phyloP scores from a whole-genome alignment of 441 rosid genomes.

The Geranium incanum region DNA sequence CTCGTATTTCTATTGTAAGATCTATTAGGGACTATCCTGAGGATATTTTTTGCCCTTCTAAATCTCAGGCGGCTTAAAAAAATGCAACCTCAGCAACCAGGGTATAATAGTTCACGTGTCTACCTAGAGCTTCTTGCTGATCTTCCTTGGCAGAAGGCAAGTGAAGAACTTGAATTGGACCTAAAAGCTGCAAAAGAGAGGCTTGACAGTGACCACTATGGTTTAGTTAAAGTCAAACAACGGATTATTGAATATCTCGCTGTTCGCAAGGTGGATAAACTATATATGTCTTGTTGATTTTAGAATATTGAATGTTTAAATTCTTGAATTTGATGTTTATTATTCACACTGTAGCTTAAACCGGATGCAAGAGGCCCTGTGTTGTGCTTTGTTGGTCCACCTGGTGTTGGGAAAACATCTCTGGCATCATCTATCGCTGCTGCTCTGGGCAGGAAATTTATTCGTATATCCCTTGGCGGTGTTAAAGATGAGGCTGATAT shows the following conservation, averaged over 20 bases:
- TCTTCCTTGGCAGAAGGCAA: conserved; percentile 93
- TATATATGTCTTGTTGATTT: conserved; percentile 21
- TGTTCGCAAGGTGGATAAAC: conserved; percentile 76
- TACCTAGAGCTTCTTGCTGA: conserved; percentile 97
- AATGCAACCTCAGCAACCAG: conserved; percentile 99
- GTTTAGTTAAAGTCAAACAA: conserved; percentile 84
- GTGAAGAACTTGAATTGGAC: conserved; percentile 78
- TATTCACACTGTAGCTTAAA: conserved; percentile 60
- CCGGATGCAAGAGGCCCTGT: conserved; percentile 99
- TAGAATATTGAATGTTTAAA: conserved; percentile 15
- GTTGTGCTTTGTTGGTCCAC: conserved; percentile 97
- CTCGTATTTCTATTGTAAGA: not conserved
- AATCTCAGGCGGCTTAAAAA: conserved; percentile 82
- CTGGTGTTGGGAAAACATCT: conserved; percentile 98
- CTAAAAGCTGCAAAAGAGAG: conserved; percentile 85
- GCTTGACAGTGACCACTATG: conserved; percentile 91
- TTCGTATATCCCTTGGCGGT: conserved; percentile 96
- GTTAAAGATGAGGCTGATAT: conserved; percentile 99
- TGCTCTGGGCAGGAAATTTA: conserved; percentile 86
- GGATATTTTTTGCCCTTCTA: not conserved
- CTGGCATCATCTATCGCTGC: conserved; percentile 91
- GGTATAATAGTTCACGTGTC: conserved; percentile 89
- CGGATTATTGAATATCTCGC: conserved; percentile 96
- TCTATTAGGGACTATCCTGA: conserved; percentile 7
- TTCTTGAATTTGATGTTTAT: conserved; percentile 20